Percentiles rank a stretch among this genome's conserved stretches.
These are phyloP conservation scores for Phialocephala subalpina DNA, from an alignment of 2,329 filamentous ascomycete species.

Conservation along the genomic window DNA sequence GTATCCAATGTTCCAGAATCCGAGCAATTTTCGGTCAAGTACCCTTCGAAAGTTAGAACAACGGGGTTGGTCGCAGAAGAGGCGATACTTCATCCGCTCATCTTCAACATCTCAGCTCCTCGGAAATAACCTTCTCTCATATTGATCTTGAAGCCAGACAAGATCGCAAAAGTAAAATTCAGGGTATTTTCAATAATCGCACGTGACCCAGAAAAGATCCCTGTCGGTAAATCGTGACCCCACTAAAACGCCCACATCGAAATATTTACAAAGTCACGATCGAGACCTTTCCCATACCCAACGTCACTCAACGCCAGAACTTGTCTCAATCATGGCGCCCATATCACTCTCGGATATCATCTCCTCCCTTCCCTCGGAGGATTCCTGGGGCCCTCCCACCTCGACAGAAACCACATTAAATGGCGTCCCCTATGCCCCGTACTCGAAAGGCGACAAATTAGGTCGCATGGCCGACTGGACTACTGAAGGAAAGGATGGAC, in stretches of 20 bases:
- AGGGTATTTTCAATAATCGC: no score
- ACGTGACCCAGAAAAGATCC: constrained; percentile 9
- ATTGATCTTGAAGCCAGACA: no score
- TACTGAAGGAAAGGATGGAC: constrained; percentile 82
- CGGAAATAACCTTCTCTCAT: no score
- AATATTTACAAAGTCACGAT: constrained; percentile 32
- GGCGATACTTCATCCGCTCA: no score
- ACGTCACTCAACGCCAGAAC: constrained; percentile 15
- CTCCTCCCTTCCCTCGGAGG: constrained; percentile 74
- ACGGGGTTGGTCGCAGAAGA: no score
- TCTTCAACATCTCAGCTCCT: no score
- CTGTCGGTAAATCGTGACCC: constrained; percentile 20
- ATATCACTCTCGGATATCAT: constrained; percentile 71
- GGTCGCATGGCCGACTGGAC: constrained; percentile 99
- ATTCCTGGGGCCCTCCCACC: constrained; percentile 87
- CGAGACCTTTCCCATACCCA: constrained; percentile 6
- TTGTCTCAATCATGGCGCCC: constrained; percentile 54
- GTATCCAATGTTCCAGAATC: no score
- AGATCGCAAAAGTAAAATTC: no score
- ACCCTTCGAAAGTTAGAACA: no score
- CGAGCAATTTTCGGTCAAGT: no score
- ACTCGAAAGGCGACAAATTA: constrained; percentile 98
- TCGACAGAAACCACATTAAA: constrained; percentile 88
- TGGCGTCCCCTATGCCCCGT: constrained; percentile 96
- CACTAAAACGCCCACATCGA: constrained; percentile 36